Evolutionary conservation across 352 stramenopile species (phyloP).

Genomic region (Globisporangium acanthophoron): DNA sequence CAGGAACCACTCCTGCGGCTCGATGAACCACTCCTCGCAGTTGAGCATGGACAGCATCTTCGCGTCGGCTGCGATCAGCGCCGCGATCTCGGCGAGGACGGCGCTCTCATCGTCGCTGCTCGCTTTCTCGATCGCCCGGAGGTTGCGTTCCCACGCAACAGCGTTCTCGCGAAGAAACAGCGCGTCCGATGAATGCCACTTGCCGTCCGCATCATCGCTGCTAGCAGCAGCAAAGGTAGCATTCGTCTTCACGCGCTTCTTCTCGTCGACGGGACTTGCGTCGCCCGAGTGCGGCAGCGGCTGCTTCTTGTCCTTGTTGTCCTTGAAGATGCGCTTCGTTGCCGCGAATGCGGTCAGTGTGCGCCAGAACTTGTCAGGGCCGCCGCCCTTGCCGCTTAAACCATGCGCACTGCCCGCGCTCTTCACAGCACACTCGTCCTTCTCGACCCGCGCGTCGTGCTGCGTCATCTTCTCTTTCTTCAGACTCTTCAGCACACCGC

Average conservation of each 20-base stretch:
- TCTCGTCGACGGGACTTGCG: not conserved
- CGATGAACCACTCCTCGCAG: constrained; percentile 43
- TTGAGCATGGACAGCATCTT: constrained; percentile 16
- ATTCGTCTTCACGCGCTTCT: constrained; percentile 5
- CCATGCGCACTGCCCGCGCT: not conserved
- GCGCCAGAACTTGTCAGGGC: constrained; percentile 26
- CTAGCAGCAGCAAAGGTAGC: no score
- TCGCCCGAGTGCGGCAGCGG: not conserved
- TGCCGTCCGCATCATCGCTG: not conserved
- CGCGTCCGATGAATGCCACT: not conserved
- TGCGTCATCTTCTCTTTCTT: constrained; percentile 7
- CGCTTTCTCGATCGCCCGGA: constrained; percentile 21
- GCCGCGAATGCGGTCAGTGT: constrained; percentile 32
- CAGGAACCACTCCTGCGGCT: constrained; percentile 44
- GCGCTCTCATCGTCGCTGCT: constrained; percentile 14
- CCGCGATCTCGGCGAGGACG: constrained; percentile 15
- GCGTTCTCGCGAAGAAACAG: constrained; percentile 18
- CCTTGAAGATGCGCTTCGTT: constrained; percentile 25
- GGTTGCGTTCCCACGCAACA: constrained; percentile 26
- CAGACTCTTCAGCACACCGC: constrained; percentile 10
- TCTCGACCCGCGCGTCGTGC: not conserved
- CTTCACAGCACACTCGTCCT: constrained; percentile 3
- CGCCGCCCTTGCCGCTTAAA: constrained; percentile 3
- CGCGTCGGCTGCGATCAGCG: constrained; percentile 30
- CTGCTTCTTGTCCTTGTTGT: constrained; percentile 15